Percentiles rank a stretch among this genome's conserved stretches.
These are phyloP conservation scores for Lachnellula hyalina DNA, from an alignment of 2,329 filamentous ascomycete species.

Conservation along the genomic window DNA sequence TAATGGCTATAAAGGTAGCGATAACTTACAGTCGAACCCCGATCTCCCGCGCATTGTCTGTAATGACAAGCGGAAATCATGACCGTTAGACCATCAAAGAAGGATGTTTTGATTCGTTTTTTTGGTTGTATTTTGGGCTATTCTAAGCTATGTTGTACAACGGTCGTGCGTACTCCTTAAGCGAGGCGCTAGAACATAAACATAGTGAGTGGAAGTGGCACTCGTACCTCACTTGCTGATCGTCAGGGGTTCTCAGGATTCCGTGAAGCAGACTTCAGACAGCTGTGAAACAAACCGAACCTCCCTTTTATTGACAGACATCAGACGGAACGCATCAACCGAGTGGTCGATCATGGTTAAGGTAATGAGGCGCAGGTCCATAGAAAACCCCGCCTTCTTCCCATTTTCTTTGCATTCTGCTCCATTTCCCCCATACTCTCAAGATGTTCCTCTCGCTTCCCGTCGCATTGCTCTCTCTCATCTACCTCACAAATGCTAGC, in stretches of 20 bases:
- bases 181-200: too few species aligned
- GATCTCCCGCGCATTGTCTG: background rate
- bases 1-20: too few species aligned
- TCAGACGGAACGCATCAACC: background rate
- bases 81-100: constrained; percentile 33
- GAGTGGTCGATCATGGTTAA: background rate
- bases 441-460: background rate
- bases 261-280: background rate
- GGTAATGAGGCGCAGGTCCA: background rate
- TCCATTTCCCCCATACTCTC: background rate
- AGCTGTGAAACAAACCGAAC: background rate
- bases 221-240: background rate
- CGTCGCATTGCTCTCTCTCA: background rate
- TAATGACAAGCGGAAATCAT: constrained; percentile 34
- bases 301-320: background rate
- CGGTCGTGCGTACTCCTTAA: background rate
- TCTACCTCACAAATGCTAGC: constrained; percentile 1
- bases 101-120: background rate
- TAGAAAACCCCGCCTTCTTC: background rate
- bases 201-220: too few species aligned
- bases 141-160: too few species aligned
- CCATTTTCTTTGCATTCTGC: background rate
- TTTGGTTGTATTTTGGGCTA: too few species aligned
- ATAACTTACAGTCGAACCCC: background rate
- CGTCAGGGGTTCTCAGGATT: background rate